Percentiles rank a stretch among this genome's conserved stretches.
Conservation (phyloP, 495 filamentous ascomycete genomes). For the Neurospora africana region DNA sequence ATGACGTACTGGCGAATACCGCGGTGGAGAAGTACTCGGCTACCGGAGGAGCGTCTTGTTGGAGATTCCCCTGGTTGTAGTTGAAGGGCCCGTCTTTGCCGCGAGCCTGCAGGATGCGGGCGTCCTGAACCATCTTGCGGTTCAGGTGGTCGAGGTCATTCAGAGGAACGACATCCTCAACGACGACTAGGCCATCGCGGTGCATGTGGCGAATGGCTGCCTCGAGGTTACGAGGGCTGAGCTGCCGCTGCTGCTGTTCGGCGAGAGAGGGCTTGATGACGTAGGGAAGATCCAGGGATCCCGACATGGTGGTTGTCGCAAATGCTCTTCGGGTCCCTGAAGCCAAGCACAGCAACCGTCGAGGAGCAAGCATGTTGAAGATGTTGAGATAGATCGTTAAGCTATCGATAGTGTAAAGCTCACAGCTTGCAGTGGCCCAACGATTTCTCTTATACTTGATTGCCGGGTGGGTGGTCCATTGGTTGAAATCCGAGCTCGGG, state of each 20-base stretch:
- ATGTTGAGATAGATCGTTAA: not conserved
- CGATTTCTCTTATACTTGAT: not conserved
- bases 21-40: constrained; percentile 29
- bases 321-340: not conserved
- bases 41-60: constrained; percentile 40
- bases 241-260: constrained; percentile 10
- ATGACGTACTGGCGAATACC: constrained; percentile 33
- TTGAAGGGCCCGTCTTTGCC: constrained; percentile 41
- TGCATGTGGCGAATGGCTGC: constrained; percentile 40
- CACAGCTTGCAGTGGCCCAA: not conserved
- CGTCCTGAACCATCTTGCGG: constrained; percentile 41
- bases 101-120: constrained; percentile 26
- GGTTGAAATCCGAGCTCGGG: not conserved
- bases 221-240: constrained; percentile 34
- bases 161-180: constrained; percentile 37
- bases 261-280: constrained; percentile 6
- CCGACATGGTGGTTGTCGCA: not conserved
- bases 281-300: not conserved
- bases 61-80: constrained; percentile 45
- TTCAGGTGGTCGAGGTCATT: constrained; percentile 38
- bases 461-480: not conserved
- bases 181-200: constrained; percentile 49
- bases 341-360: not conserved
- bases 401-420: constrained; percentile 4
- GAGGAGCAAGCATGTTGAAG: constrained; percentile 9